These are phyloP conservation scores for Stemphylium lycopersici DNA, from an alignment of 2,329 filamentous ascomycete genomes.

Conservation along the genomic window DNA sequence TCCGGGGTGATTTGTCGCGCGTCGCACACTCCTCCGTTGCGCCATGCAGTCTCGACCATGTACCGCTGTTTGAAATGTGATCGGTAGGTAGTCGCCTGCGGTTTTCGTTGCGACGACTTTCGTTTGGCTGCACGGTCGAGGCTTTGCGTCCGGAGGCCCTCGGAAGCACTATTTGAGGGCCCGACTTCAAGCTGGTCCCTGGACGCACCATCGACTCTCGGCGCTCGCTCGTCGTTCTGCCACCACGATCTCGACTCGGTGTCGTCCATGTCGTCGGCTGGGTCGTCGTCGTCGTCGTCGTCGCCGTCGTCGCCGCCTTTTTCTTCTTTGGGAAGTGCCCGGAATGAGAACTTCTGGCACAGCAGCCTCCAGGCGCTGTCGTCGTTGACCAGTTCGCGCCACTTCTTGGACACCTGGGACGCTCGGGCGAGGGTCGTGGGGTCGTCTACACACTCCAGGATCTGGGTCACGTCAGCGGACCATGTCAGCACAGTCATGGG, in stretches of 20 bases:
- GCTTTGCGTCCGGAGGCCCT: constrained; percentile 58
- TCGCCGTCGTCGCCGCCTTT: constrained; percentile 36
- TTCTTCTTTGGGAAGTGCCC: constrained; percentile 58
- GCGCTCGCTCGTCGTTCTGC: constrained; percentile 33
- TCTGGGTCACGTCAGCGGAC: constrained; percentile 58
- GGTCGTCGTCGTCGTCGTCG: constrained; percentile 34
- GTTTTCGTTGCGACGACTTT: constrained; percentile 52
- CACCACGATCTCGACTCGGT: constrained; percentile 32
- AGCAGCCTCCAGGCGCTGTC: constrained; percentile 99
- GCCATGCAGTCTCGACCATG: constrained; percentile 96
- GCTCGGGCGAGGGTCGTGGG: constrained; percentile 90
- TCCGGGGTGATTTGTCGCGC: constrained; percentile 92
- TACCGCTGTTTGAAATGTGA: constrained; percentile 98
- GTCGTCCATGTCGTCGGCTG: constrained; percentile 36
- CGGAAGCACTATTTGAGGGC: constrained; percentile 54
- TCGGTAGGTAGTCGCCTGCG: constrained; percentile 81
- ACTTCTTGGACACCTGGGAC: constrained; percentile 93
- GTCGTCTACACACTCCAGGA: constrained; percentile 96
- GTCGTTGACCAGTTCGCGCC: constrained; percentile 91
- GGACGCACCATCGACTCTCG: constrained; percentile 33
- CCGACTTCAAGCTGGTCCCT: constrained; percentile 38
- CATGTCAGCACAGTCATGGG: not conserved
- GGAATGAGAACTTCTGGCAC: constrained; percentile 94
- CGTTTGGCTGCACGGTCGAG: constrained; percentile 59
- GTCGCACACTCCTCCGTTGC: constrained; percentile 83